Evolutionary conservation across 2,329 filamentous ascomycete species (phyloP).

Genomic region (Amylocarpus encephaloides): DNA sequence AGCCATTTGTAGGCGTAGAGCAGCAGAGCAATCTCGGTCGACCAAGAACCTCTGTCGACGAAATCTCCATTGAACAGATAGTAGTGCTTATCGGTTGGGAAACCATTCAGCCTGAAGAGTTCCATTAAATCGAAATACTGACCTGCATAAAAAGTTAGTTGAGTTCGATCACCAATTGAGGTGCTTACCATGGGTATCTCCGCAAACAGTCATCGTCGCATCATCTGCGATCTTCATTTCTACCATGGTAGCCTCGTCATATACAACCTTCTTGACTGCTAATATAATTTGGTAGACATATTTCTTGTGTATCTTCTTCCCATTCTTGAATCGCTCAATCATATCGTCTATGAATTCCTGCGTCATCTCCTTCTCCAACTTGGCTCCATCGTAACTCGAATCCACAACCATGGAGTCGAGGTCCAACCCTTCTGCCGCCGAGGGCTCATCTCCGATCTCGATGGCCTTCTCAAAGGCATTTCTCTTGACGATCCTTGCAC

Average conservation of each 20-base stretch:
- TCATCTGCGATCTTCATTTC: constrained; percentile 77
- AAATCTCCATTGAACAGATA: constrained; percentile 99
- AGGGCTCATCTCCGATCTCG: constrained; percentile 85
- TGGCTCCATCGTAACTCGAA: constrained; percentile 75
- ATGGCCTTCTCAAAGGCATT: constrained; percentile 92
- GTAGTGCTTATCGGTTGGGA: constrained; percentile 76
- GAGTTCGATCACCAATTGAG: background rate
- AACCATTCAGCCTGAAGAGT: constrained; percentile 87
- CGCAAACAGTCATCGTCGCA: constrained; percentile 83
- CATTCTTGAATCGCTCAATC: constrained; percentile 90
- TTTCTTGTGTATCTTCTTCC: constrained; percentile 92
- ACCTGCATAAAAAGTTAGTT: constrained; percentile 43
- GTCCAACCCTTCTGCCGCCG: constrained; percentile 84
- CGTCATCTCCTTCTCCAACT: constrained; percentile 78
- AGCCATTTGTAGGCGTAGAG: constrained; percentile 98
- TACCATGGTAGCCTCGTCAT: constrained; percentile 94
- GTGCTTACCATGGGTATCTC: constrained; percentile 82
- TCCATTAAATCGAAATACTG: constrained; percentile 98
- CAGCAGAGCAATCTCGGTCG: constrained; percentile 88
- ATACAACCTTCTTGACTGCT: constrained; percentile 81
- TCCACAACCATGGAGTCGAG: constrained; percentile 81
- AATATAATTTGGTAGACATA: constrained; percentile 96
- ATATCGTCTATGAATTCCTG: constrained; percentile 97
- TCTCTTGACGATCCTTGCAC: constrained; percentile 89
- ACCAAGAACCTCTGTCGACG: constrained; percentile 96